phyloP scores from a whole-genome alignment of 257 asterid genomes.

The Thymus quinquecostatus region DNA sequence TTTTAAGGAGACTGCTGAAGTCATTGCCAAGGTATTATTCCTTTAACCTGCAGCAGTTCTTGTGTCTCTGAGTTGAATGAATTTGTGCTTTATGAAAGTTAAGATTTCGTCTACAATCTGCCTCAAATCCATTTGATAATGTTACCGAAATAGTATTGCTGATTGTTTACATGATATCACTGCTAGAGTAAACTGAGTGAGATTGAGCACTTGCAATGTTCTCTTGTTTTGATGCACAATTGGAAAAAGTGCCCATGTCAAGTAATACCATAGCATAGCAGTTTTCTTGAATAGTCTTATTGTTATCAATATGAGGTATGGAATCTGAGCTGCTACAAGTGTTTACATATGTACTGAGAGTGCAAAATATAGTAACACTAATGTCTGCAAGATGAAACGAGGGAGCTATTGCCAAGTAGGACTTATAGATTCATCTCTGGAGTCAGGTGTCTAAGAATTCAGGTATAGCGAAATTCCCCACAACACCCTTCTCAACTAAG shows the following conservation, averaged over 20 bases:
- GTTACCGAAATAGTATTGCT: background rate
- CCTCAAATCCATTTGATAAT: background rate
- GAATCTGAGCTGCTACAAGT: background rate
- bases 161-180: conserved; percentile 5
- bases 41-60: background rate
- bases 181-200: conserved; percentile 12
- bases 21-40: conserved; percentile 83
- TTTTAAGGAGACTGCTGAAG: conserved; percentile 97
- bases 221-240: background rate
- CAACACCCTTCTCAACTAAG: background rate
- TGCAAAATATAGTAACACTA: background rate
- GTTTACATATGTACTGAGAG: no score
- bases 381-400: background rate
- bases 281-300: background rate
- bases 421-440: background rate
- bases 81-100: conserved; percentile 4
- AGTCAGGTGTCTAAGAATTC: background rate
- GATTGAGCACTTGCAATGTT: background rate
- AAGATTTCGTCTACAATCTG: background rate
- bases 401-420: background rate
- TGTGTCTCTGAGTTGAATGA: conserved; percentile 27
- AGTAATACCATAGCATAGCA: background rate
- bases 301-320: background rate
- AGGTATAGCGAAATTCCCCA: background rate
- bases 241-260: background rate